Conservation (phyloP, 495 filamentous ascomycete species). For the Terfezia boudieri region DNA sequence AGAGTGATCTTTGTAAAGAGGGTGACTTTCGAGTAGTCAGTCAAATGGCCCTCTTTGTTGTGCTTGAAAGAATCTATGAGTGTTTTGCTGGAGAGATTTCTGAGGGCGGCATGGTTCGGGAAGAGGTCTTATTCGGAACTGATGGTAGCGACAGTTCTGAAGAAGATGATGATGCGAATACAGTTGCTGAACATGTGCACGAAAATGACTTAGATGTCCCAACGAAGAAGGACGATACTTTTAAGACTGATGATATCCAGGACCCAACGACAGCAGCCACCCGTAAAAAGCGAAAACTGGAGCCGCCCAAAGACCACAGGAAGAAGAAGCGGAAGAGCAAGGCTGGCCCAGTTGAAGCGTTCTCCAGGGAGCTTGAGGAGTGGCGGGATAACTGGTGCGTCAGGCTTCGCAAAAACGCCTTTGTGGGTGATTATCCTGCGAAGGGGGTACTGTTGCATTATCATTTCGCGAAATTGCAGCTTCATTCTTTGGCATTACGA, state of each 20-base stretch:
- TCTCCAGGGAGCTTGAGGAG: slow-evolving; percentile 33
- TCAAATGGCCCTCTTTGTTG: slow-evolving; percentile 35
- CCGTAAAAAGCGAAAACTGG: not conserved
- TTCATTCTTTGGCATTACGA: slow-evolving; percentile 35
- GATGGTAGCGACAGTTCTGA: slow-evolving; percentile 3
- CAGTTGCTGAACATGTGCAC: slow-evolving; percentile 18
- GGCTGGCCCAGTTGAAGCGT: slow-evolving; percentile 22
- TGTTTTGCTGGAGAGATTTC: slow-evolving; percentile 19
- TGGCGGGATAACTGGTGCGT: slow-evolving; percentile 36
- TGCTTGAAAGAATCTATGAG: slow-evolving; percentile 34
- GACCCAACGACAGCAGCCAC: not conserved
- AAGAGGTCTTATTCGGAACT: not conserved
- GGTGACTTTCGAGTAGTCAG: slow-evolving; percentile 32
- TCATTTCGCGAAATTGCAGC: slow-evolving; percentile 37
- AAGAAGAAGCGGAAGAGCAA: not conserved
- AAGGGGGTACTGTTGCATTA: slow-evolving; percentile 39
- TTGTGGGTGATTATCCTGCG: slow-evolving; percentile 33
- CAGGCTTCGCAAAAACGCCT: slow-evolving; percentile 30
- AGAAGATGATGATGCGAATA: slow-evolving; percentile 28
- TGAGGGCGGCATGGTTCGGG: not conserved
- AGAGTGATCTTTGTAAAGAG: slow-evolving; percentile 25
- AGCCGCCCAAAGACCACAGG: not conserved
- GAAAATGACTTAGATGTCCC: not conserved
- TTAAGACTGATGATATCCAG: not conserved
- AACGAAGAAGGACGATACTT: not conserved